phyloP scores from a whole-genome alignment of 108 stramenopile genomes.

The Nitzschia palea region DNA sequence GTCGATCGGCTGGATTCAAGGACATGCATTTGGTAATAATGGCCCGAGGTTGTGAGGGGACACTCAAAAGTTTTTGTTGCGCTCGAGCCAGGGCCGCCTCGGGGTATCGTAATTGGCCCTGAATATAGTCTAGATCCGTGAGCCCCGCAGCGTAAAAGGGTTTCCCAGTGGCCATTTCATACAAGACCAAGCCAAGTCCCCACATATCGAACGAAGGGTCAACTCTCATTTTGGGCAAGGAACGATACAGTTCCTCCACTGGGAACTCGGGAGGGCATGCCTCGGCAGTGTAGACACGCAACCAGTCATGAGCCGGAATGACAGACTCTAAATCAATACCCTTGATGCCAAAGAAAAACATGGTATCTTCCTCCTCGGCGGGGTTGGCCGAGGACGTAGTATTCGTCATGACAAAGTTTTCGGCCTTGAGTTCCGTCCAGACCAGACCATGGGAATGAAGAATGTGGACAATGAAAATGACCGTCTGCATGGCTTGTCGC shows the following conservation, averaged over 20 bases:
- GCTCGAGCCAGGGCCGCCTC: background rate
- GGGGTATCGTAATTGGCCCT: background rate
- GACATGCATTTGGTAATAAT: background rate
- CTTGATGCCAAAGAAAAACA: conserved; percentile 11
- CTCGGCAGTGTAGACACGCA: conserved; percentile 64
- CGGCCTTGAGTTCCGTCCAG: conserved; percentile 86
- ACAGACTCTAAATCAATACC: conserved; percentile 40
- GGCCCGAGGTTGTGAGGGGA: background rate
- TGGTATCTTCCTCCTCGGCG: background rate
- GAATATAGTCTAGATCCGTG: conserved; percentile 6
- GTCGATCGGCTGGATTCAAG: background rate
- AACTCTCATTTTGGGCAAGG: conserved; percentile 19
- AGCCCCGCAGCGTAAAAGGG: conserved; percentile 14
- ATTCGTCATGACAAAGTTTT: conserved; percentile 65
- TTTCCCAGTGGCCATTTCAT: conserved; percentile 70
- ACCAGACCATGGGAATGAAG: conserved; percentile 63
- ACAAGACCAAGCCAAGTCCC: conserved; percentile 76
- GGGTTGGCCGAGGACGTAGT: background rate
- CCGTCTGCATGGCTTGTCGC: conserved; percentile 4
- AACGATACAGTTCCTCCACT: conserved; percentile 51
- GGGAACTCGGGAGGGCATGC: conserved; percentile 30
- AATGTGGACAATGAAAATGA: conserved; percentile 41
- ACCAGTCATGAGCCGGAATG: conserved; percentile 36
- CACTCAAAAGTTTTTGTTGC: background rate
- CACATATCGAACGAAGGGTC: conserved; percentile 74